phyloP scores from a whole-genome alignment of 2,329 filamentous ascomycete species.

The Cordyceps sp. region DNA sequence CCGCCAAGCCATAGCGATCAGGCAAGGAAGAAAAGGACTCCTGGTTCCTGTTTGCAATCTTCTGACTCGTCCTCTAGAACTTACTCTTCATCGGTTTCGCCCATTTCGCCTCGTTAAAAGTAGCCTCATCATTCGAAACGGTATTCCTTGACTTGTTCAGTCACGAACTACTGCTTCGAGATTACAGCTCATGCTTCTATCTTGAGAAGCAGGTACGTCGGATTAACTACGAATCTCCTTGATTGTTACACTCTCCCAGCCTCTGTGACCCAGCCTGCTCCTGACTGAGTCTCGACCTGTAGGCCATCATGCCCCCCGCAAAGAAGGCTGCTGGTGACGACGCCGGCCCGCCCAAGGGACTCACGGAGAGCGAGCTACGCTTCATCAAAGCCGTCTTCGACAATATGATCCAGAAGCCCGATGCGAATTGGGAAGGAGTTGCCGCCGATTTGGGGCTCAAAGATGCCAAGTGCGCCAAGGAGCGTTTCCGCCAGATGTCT shows the following conservation, averaged over 20 bases:
- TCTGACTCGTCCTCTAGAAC: no score
- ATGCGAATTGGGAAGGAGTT: conserved; percentile 23
- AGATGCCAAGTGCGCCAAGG: conserved; percentile 22
- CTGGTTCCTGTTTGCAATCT: no score
- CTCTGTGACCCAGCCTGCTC: neutral
- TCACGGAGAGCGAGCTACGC: conserved; percentile 18
- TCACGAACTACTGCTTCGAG: no score
- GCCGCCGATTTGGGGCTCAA: conserved; percentile 19
- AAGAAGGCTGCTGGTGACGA: conserved; percentile 12
- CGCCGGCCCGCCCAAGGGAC: conserved; percentile 6
- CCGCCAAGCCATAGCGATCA: no score
- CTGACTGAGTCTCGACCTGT: neutral
- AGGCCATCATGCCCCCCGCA: conserved; percentile 12
- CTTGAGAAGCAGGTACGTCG: no score
- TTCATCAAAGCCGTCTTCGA: conserved; percentile 25
- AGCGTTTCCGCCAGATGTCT: conserved; percentile 23
- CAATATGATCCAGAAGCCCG: conserved; percentile 22
- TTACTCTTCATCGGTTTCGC: no score
- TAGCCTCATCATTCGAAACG: no score
- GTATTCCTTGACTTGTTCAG: no score
- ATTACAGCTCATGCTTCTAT: no score
- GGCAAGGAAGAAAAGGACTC: no score
- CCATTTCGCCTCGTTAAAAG: no score
- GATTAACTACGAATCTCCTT: no score
- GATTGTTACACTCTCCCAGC: neutral